These are phyloP conservation scores for Selaginella tamariscina DNA, from an alignment of 75 land plant species.

Conservation along the genomic window DNA sequence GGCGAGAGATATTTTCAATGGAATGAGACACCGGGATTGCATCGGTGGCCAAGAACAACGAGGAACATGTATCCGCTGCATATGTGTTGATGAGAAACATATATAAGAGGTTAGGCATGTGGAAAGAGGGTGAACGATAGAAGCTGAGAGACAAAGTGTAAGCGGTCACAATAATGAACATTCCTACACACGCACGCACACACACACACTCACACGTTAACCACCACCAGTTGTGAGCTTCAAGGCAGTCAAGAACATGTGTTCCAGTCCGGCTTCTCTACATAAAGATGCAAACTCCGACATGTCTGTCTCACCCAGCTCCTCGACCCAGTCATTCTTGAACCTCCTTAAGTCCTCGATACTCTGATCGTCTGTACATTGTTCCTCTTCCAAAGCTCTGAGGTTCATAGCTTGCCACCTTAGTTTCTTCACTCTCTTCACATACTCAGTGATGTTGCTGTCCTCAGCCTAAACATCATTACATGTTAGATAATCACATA, in stretches of 20 bases:
- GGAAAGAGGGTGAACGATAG: no score
- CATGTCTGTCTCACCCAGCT: constrained; percentile 4
- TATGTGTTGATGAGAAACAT: no score
- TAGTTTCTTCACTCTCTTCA: not conserved
- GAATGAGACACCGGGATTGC: no score
- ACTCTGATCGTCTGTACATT: not conserved
- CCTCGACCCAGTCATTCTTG: not conserved
- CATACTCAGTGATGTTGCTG: not conserved
- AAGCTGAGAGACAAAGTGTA: no score
- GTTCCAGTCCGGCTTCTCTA: not conserved
- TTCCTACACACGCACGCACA: no score
- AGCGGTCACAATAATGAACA: no score
- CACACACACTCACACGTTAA: no score
- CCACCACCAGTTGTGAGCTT: not conserved
- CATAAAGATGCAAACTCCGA: not conserved
- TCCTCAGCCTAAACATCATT: not conserved
- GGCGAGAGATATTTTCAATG: no score
- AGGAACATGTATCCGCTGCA: no score
- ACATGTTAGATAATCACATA: not conserved
- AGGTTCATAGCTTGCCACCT: constrained; percentile 9
- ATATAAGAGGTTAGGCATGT: no score
- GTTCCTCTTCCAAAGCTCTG: constrained; percentile 8
- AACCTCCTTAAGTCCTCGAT: not conserved
- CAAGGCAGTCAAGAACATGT: not conserved
- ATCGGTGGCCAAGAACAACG: no score